These are phyloP conservation scores for Kwoniella dendrophila DNA, from an alignment of 768 basidiomycete species.

Conservation along the genomic window DNA sequence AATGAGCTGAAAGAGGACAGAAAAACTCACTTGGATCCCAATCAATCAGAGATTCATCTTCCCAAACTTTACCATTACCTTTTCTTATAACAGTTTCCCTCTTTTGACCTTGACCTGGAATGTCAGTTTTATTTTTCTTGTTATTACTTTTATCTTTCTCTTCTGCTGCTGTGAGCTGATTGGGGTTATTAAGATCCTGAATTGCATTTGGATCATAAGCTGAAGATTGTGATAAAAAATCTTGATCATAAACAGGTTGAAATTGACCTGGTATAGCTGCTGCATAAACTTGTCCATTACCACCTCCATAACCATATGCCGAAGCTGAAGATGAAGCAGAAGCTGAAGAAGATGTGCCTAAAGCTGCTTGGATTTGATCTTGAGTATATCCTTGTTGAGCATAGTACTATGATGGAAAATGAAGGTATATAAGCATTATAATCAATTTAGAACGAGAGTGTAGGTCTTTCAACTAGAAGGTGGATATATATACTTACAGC, in stretches of 20 bases:
- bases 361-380: conserved; percentile 28
- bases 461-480: background rate
- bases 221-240: conserved; percentile 39
- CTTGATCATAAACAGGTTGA: conserved; percentile 36
- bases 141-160: background rate
- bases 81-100: conserved; percentile 90
- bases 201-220: conserved; percentile 33
- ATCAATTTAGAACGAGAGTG: background rate
- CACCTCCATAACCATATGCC: conserved; percentile 19
- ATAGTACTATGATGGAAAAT: conserved; percentile 40
- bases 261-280: conserved; percentile 21
- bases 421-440: background rate
- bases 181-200: too few species aligned
- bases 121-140: conserved; percentile 15
- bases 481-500: conserved; percentile 37
- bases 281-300: conserved; percentile 1
- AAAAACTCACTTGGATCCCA: conserved; percentile 86
- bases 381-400: conserved; percentile 53
- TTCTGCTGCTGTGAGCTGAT: conserved; percentile 1
- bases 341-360: conserved; percentile 24
- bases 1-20: background rate
- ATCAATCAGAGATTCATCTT: conserved; percentile 93
- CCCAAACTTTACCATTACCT: conserved; percentile 96
- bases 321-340: conserved; percentile 14
- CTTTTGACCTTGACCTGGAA: conserved; percentile 59